phyloP scores from a whole-genome alignment of 495 filamentous ascomycete species.

The Elasticomyces elasticus region DNA sequence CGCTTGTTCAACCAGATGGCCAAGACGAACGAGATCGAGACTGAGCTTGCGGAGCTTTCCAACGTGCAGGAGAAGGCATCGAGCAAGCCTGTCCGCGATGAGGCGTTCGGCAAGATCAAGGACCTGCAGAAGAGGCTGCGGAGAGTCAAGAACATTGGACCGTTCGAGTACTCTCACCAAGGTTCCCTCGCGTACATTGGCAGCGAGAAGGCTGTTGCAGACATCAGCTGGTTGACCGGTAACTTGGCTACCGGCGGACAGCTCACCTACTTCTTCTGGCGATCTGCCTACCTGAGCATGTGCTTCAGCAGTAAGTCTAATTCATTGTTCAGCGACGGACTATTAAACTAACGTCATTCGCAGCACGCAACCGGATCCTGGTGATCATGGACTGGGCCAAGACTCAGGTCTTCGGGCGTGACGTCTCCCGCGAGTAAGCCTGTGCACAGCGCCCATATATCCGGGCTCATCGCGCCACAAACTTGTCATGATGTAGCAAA shows the following conservation, averaged over 20 bases:
- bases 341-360: background rate
- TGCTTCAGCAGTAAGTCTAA: conserved; percentile 85
- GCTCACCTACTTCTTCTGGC: conserved; percentile 73
- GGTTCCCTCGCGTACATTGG: conserved; percentile 96
- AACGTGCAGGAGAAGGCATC: conserved; percentile 56
- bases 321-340: background rate
- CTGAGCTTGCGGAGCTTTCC: conserved; percentile 52
- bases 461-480: too few relatives aligned
- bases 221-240: conserved; percentile 94
- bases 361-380: conserved; percentile 81
- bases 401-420: conserved; percentile 87
- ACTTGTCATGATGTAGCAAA: too few relatives aligned
- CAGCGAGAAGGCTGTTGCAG: conserved; percentile 92
- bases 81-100: conserved; percentile 44
- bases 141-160: conserved; percentile 83
- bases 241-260: conserved; percentile 77
- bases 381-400: conserved; percentile 94
- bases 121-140: conserved; percentile 73
- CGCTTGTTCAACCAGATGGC: conserved; percentile 97
- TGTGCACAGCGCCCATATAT: too few relatives aligned
- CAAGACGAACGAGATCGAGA: conserved; percentile 72
- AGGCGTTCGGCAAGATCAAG: conserved; percentile 62
- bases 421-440: conserved; percentile 82
- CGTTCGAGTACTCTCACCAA: conserved; percentile 97
- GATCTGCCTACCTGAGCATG: conserved; percentile 96